Evolutionary conservation across 2,329 filamentous ascomycete species (phyloP).

Genomic region (Decorospora gaudefroyi): DNA sequence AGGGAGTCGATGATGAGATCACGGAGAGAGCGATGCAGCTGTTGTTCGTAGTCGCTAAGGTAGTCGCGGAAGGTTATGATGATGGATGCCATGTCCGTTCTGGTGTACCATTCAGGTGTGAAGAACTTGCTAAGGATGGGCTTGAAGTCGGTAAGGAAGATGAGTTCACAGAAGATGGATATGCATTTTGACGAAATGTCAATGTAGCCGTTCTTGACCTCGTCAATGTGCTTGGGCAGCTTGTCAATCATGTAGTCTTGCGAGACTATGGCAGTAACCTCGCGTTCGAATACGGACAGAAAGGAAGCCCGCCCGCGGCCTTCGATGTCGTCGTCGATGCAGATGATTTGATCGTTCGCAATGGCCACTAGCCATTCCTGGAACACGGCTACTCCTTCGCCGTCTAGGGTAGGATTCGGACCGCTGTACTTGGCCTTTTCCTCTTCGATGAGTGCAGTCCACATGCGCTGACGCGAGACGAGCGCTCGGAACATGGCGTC

Average conservation of each 20-base stretch:
- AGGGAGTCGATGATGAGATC: conserved; percentile 95
- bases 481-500: conserved; percentile 94
- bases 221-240: conserved; percentile 71
- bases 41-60: conserved; percentile 79
- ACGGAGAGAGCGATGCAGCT: conserved; percentile 82
- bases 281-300: conserved; percentile 80
- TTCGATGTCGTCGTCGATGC: conserved; percentile 78
- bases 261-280: conserved; percentile 80
- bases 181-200: conserved; percentile 95
- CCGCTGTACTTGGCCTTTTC: conserved; percentile 74
- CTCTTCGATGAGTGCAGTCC: conserved; percentile 86
- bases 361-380: conserved; percentile 95
- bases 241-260: conserved; percentile 72
- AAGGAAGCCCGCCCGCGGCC: conserved; percentile 71
- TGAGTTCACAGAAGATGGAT: conserved; percentile 78
- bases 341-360: conserved; percentile 98
- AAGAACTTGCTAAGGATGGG: conserved; percentile 86
- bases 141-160: conserved; percentile 89
- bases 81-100: conserved; percentile 89
- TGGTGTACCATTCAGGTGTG: conserved; percentile 84
- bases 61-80: conserved; percentile 96
- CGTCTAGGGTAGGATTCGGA: conserved; percentile 60
- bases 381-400: conserved; percentile 73
- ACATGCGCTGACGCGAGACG: conserved; percentile 78
- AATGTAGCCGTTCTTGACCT: conserved; percentile 87